phyloP scores from a whole-genome alignment of 768 basidiomycete genomes.

The Tubosaeta brunneosetosa region DNA sequence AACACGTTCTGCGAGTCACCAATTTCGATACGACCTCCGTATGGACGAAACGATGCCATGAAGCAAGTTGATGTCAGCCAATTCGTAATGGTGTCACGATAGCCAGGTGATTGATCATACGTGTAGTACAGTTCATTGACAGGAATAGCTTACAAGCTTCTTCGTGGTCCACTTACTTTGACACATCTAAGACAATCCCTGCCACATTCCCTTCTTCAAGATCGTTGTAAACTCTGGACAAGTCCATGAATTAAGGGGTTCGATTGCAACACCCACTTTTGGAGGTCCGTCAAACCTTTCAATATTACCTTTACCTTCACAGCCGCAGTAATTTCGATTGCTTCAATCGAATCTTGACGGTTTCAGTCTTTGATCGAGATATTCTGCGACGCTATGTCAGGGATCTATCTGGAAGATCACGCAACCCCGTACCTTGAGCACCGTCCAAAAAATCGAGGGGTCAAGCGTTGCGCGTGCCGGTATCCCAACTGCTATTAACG shows the following conservation, averaged over 20 bases:
- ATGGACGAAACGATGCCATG: no score
- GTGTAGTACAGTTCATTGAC: no score
- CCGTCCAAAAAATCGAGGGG: conserved; percentile 69
- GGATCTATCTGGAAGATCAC: neutral
- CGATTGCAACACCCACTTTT: conserved; percentile 38
- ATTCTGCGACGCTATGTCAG: conserved; percentile 15
- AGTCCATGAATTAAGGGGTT: neutral
- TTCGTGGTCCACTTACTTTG: conserved; percentile 12
- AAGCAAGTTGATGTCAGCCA: no score
- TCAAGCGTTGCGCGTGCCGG: conserved; percentile 55
- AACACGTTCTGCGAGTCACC: no score
- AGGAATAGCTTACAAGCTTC: no score
- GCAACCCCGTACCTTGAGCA: conserved; percentile 43
- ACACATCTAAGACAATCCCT: conserved; percentile 38
- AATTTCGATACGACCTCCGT: no score
- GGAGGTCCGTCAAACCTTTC: conserved; percentile 48
- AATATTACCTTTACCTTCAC: conserved; percentile 63
- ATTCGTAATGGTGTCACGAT: no score
- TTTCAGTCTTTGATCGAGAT: conserved; percentile 43
- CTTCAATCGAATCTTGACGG: conserved; percentile 80
- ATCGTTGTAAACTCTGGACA: conserved; percentile 34
- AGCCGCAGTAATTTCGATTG: conserved; percentile 66
- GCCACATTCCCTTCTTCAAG: conserved; percentile 38
- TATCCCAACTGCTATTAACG: conserved; percentile 75
- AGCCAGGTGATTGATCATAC: no score